Evolutionary conservation across 257 asterid genomes (phyloP).

Genomic region (Lycium barbarum): DNA sequence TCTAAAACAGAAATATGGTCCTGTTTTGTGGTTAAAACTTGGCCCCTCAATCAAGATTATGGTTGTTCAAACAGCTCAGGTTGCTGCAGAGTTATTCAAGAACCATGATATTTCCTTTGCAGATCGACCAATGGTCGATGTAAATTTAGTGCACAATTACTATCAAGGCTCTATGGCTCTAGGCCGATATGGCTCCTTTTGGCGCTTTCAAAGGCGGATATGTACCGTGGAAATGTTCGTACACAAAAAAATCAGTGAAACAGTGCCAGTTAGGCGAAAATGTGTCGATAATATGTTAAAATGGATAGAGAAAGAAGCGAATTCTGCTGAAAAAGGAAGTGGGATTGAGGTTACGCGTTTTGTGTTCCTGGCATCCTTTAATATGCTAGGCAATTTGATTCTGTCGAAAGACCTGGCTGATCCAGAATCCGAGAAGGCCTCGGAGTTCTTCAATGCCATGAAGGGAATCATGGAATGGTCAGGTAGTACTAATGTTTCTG

Average conservation of each 20-base stretch:
- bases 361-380: constrained; percentile 53
- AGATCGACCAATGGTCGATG: constrained; percentile 49
- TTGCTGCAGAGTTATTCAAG: constrained; percentile 58
- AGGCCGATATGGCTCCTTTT: constrained; percentile 61
- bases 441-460: constrained; percentile 58
- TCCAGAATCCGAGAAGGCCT: constrained; percentile 43
- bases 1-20: constrained; percentile 46
- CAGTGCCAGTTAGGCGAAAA: constrained; percentile 45
- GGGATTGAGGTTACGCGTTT: constrained; percentile 54
- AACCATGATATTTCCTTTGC: constrained; percentile 63
- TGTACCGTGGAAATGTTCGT: constrained; percentile 61
- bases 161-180: constrained; percentile 52
- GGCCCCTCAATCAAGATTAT: constrained; percentile 52
- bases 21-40: constrained; percentile 54
- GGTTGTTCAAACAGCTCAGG: constrained; percentile 47
- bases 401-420: constrained; percentile 60
- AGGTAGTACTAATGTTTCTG: constrained; percentile 62
- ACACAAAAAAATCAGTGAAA: constrained; percentile 56
- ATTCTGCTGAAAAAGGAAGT: constrained; percentile 29
- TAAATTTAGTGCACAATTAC: constrained; percentile 49
- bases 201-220: constrained; percentile 61
- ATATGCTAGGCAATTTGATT: constrained; percentile 57
- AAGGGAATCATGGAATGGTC: constrained; percentile 50
- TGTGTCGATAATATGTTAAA: constrained; percentile 51
- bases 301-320: constrained; percentile 58